phyloP scores from a whole-genome alignment of 495 filamentous ascomycete genomes.

The Acidomyces sp. region DNA sequence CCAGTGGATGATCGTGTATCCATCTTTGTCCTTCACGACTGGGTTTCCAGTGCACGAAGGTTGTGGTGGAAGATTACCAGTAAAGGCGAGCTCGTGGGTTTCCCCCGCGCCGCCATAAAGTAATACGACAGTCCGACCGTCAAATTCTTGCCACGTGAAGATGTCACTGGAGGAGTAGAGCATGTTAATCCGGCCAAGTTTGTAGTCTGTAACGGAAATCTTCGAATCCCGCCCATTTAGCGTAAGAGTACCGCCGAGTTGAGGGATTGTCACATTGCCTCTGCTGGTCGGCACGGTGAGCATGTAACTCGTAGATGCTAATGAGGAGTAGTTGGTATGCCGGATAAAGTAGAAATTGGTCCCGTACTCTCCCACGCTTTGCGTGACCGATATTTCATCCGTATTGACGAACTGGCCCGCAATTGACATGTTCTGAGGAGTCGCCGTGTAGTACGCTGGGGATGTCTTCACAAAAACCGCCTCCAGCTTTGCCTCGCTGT shows the following conservation, averaged over 20 bases:
- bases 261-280: slow-evolving; percentile 50
- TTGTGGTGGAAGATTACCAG: slow-evolving; percentile 30
- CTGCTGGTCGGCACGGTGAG: slow-evolving; percentile 47
- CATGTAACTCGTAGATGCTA: slow-evolving; percentile 43
- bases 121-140: slow-evolving; percentile 43
- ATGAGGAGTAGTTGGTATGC: slow-evolving; percentile 8
- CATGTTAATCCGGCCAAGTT: slow-evolving; percentile 45
- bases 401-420: slow-evolving; percentile 34
- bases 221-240: slow-evolving; percentile 65
- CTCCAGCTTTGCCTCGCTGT: slow-evolving; percentile 62
- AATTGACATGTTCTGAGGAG: slow-evolving; percentile 33
- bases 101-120: slow-evolving; percentile 61
- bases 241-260: slow-evolving; percentile 45
- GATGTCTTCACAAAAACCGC: slow-evolving; percentile 60
- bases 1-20: slow-evolving; percentile 44
- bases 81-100: slow-evolving; percentile 52
- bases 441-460: slow-evolving; percentile 47
- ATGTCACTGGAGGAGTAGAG: slow-evolving; percentile 67
- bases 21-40: slow-evolving; percentile 33
- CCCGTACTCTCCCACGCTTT: slow-evolving; percentile 30
- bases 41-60: slow-evolving; percentile 39
- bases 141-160: slow-evolving; percentile 50
- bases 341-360: slow-evolving; percentile 12
- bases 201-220: slow-evolving; percentile 61
- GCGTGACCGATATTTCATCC: slow-evolving; percentile 43